Conservation (phyloP, 305 asterid genomes). For the Rubia tinctorum region DNA sequence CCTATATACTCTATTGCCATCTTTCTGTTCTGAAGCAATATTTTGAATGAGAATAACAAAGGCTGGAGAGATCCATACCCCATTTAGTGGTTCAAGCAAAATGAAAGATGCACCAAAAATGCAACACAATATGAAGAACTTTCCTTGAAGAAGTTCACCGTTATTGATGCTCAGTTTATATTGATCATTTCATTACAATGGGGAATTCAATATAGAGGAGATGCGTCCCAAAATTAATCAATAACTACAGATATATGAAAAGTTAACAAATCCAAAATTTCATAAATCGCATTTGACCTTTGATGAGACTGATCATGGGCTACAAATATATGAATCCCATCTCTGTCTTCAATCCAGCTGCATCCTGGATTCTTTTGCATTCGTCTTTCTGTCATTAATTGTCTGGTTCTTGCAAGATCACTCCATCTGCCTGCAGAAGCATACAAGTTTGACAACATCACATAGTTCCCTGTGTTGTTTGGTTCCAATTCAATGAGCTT, state of each 20-base stretch:
- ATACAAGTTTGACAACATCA: constrained; percentile 69
- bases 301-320: constrained; percentile 63
- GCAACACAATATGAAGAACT: not conserved
- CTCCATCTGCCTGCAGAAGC: constrained; percentile 69
- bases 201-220: not conserved
- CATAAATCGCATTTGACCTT: not conserved
- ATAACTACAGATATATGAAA: not conserved
- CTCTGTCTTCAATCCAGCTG: constrained; percentile 86
- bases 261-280: not conserved
- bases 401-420: constrained; percentile 50
- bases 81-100: not conserved
- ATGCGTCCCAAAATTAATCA: not conserved
- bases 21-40: not conserved
- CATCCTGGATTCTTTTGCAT: constrained; percentile 71
- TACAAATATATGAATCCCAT: constrained; percentile 58
- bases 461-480: constrained; percentile 49
- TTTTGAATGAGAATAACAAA: not conserved
- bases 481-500: constrained; percentile 62
- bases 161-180: not conserved
- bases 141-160: not conserved
- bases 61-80: not conserved
- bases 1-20: not conserved
- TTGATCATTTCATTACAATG: not conserved
- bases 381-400: constrained; percentile 36
- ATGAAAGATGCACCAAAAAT: not conserved